A percentile compares a stretch with the other conserved stretches of the same genome.
phyloP scores from a whole-genome alignment of 192 early-diverging fungal genomes.

The Powellomyces hirtus region DNA sequence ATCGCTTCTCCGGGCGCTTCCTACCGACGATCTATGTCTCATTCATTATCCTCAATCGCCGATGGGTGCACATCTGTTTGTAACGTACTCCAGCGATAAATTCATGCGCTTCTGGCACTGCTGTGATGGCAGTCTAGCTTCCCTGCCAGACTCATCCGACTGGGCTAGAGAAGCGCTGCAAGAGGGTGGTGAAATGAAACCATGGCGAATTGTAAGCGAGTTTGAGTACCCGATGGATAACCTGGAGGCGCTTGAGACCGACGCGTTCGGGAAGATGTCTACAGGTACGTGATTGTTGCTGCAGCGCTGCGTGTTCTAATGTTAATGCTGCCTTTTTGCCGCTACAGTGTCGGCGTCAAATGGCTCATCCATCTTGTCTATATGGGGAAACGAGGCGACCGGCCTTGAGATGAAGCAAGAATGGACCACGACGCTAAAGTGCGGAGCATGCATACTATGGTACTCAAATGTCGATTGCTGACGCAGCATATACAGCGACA shows the following conservation, averaged over 20 bases:
- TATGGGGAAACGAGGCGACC: conserved; percentile 46
- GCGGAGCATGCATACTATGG: no score
- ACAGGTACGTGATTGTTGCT: no score
- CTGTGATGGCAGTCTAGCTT: conserved; percentile 8
- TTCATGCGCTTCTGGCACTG: conserved; percentile 31
- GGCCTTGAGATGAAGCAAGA: conserved; percentile 43
- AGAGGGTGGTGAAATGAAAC: background rate
- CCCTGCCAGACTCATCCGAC: background rate
- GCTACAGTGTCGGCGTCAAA: background rate
- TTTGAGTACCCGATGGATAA: conserved; percentile 7
- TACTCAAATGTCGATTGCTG: background rate
- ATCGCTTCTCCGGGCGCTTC: background rate
- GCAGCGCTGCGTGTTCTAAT: no score
- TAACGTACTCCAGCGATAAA: conserved; percentile 14
- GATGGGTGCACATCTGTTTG: conserved; percentile 34
- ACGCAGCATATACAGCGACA: no score
- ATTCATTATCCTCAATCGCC: conserved; percentile 26
- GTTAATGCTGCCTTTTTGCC: background rate
- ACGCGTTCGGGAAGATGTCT: conserved; percentile 48
- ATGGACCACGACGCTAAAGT: conserved; percentile 24
- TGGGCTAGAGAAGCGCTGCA: background rate
- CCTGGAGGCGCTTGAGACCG: conserved; percentile 16
- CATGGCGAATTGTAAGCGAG: conserved; percentile 25
- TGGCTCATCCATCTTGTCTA: conserved; percentile 16
- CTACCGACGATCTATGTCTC: conserved; percentile 29